Percentiles rank a stretch among this genome's conserved stretches.
Evolutionary conservation across 805 yeast genomes (phyloP).

Genomic region (Yarrowia phangngaensis): DNA sequence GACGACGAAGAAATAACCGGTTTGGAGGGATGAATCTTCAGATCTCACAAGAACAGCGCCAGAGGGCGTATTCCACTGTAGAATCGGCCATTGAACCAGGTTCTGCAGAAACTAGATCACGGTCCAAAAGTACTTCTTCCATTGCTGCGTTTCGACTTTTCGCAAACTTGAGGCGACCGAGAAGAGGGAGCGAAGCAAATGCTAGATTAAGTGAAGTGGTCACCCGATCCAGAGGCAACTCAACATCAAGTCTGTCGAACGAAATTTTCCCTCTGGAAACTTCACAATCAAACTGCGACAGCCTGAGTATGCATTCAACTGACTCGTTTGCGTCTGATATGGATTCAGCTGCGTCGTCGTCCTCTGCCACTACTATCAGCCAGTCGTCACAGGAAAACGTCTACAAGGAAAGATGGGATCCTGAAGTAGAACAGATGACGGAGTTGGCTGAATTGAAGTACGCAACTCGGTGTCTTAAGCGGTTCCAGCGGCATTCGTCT

Average conservation of each 20-base stretch:
- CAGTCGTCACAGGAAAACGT: constrained; percentile 15
- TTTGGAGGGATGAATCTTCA: no score
- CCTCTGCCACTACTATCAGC: constrained; percentile 10
- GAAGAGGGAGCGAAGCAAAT: background rate
- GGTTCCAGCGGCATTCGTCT: constrained; percentile 24
- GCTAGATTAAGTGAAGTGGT: background rate
- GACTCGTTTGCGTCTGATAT: constrained; percentile 21
- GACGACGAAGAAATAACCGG: constrained; percentile 45
- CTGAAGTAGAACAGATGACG: constrained; percentile 26
- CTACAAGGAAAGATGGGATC: constrained; percentile 24
- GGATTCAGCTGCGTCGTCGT: constrained; percentile 18
- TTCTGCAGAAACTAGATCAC: constrained; percentile 1
- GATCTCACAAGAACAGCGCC: background rate
- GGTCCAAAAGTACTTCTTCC: constrained; percentile 16
- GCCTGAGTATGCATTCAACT: constrained; percentile 5
- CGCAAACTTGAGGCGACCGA: constrained; percentile 19
- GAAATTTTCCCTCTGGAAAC: background rate
- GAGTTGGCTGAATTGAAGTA: constrained; percentile 24
- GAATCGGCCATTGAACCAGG: constrained; percentile 12
- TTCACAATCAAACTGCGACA: constrained; percentile 4
- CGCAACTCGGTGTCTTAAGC: constrained; percentile 25
- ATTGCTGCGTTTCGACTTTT: constrained; percentile 9
- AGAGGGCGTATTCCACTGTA: constrained; percentile 18
- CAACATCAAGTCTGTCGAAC: background rate
- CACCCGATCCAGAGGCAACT: constrained; percentile 1